phyloP scores from a whole-genome alignment of 495 filamentous ascomycete genomes.

The Penicillium turbatum region DNA sequence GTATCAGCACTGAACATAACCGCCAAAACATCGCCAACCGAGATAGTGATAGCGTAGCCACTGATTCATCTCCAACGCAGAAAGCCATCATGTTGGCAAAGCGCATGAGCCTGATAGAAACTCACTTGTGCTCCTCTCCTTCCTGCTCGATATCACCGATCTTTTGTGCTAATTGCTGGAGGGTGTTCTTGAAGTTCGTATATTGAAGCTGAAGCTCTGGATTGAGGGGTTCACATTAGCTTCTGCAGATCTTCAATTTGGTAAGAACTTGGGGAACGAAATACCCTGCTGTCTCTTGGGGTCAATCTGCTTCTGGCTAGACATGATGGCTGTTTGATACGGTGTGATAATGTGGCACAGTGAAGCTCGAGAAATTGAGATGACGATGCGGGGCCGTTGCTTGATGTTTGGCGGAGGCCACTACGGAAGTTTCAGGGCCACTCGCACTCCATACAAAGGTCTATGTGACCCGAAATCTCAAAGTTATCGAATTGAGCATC shows the following conservation, averaged over 20 bases:
- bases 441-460: not conserved
- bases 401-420: slow-evolving; percentile 16
- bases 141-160: slow-evolving; percentile 97
- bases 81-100: not conserved
- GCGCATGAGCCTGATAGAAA: slow-evolving; percentile 1
- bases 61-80: not conserved
- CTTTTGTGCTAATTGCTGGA: slow-evolving; percentile 91
- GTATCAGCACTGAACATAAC: slow-evolving; percentile 13
- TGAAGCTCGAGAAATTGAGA: slow-evolving; percentile 32
- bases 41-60: not conserved
- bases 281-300: slow-evolving; percentile 83
- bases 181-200: slow-evolving; percentile 88
- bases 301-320: slow-evolving; percentile 44
- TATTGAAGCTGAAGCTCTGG: slow-evolving; percentile 92
- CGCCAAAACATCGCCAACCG: not conserved
- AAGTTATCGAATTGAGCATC: not conserved
- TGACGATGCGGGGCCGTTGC: slow-evolving; percentile 35
- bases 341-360: slow-evolving; percentile 7
- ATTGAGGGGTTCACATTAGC: slow-evolving; percentile 17
- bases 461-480: not conserved
- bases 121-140: slow-evolving; percentile 95
- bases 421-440: not conserved
- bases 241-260: slow-evolving; percentile 1
- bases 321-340: slow-evolving; percentile 31
- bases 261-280: slow-evolving; percentile 6